phyloP scores from a whole-genome alignment of 2,329 filamentous ascomycete species.

The Alternaria rosae region DNA sequence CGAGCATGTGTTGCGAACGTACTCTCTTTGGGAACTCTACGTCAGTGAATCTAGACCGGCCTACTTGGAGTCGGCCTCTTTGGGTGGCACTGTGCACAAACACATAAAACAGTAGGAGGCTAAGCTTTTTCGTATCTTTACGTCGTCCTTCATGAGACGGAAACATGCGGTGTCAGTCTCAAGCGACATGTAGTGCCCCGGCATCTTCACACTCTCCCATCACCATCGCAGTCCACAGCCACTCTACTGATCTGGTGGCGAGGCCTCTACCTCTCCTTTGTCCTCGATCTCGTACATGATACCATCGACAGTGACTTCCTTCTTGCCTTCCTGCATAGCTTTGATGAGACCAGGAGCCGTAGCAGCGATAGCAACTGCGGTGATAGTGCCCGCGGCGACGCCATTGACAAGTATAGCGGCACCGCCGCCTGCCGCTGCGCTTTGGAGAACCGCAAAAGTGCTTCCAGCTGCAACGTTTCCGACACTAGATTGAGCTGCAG shows the following conservation, averaged over 20 bases:
- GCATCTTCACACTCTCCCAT: background rate
- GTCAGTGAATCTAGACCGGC: background rate
- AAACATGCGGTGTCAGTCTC: background rate
- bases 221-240: background rate
- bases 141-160: background rate
- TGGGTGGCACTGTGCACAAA: background rate
- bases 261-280: background rate
- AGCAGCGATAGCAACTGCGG: slow-evolving; percentile 13
- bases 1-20: background rate
- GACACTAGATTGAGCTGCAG: slow-evolving; percentile 18
- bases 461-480: slow-evolving; percentile 25
- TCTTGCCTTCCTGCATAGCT: background rate
- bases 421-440: slow-evolving; percentile 26
- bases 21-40: background rate
- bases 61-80: background rate
- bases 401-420: slow-evolving; percentile 18
- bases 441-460: slow-evolving; percentile 26
- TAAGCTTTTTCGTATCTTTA: background rate
- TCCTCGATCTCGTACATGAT: background rate
- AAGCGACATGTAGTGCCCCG: background rate
- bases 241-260: background rate
- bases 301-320: background rate
- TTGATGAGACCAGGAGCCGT: slow-evolving; percentile 8
- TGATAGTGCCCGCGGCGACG: slow-evolving; percentile 11
- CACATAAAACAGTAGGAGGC: background rate